Evolutionary conservation across 495 filamentous ascomycete species (phyloP), one percentile per base, ranked within the genome.

Genomic region (Podospora appendiculata): DNA sequence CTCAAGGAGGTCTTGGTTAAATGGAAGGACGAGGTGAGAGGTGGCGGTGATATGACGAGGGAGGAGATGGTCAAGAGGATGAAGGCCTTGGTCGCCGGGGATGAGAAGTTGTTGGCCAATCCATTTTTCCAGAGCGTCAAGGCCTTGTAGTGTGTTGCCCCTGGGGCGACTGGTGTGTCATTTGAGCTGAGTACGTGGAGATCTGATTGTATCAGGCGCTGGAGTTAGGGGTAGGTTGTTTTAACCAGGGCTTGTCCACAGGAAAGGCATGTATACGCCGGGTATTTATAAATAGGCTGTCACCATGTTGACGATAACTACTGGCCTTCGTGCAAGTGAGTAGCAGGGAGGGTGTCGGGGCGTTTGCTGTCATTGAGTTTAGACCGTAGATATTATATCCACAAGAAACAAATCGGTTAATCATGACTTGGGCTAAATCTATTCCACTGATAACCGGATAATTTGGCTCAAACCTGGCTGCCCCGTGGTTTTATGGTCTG

Each of bases 81-180:
- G 79, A 85, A 79, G 63, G 87, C 90, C 57, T 63, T 97, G 53
- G 89, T 95, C 4, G 75, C 74, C 60, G 76, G 68, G 11, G 86
- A 96, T 63, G 69, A 73, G 53, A 83, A 79, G 62, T 71, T 99
- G 63, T 68, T 85, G 53, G 79, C 76, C 39, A 96, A 96, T 66
- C 88, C 86, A 17, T 95, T 96, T 55, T 97, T 97, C 64, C 77
- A 90, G 68, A 82, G 83, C n/a, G 82, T 96, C 19, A 85, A 87
- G 75, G 80, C 86, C 47, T 69, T 97, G 48, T 50, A 41, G 14
- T 14, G 17, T 6, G 3, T 8, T 14, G 8, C 3, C 8, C 16
- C 25, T 44, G 7, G 38, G 12, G 2, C 7, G 38, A 16, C 14
- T 41, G 10, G n/a, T 10, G 10, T 43, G 4, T 43, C 4, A 11